Evolutionary conservation across 108 stramenopile species (phyloP).

Genomic region (Skeletonema tropicum): DNA sequence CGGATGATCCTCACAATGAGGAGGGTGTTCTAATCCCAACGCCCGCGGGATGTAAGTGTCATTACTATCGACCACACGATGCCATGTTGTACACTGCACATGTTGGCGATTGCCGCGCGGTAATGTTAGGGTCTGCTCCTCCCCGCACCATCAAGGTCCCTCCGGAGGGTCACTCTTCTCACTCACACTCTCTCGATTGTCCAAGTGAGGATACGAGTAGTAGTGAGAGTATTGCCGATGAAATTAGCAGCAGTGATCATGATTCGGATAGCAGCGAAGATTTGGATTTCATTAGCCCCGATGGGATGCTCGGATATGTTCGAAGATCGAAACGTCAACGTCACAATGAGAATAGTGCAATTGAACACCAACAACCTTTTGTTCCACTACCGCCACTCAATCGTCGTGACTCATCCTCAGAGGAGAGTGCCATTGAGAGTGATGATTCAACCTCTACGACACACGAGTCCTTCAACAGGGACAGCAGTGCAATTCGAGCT

Average conservation of each 20-base stretch:
- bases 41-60: conserved; percentile 71
- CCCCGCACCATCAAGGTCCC: conserved; percentile 81
- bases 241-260: conserved; percentile 79
- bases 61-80: conserved; percentile 78
- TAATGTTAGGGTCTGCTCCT: conserved; percentile 77
- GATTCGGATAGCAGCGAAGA: conserved; percentile 79
- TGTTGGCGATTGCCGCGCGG: conserved; percentile 88
- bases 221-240: conserved; percentile 78
- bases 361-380: conserved; percentile 39
- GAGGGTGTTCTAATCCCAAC: conserved; percentile 57
- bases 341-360: conserved; percentile 25
- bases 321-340: conserved; percentile 28
- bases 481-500: conserved; percentile 4
- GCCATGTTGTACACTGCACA: conserved; percentile 85
- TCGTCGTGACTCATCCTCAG: conserved; percentile 29
- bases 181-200: conserved; percentile 32
- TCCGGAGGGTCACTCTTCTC: conserved; percentile 40
- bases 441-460: conserved; percentile 48
- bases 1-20: conserved; percentile 38
- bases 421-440: conserved; percentile 46
- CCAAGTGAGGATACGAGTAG: conserved; percentile 76
- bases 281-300: conserved; percentile 30
- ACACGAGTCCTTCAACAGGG: not conserved
- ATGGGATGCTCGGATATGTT: conserved; percentile 32
- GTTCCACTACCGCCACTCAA: conserved; percentile 42